These are phyloP conservation scores for Phytophthora idaei DNA, from an alignment of 352 stramenopile species.

Conservation along the genomic window DNA sequence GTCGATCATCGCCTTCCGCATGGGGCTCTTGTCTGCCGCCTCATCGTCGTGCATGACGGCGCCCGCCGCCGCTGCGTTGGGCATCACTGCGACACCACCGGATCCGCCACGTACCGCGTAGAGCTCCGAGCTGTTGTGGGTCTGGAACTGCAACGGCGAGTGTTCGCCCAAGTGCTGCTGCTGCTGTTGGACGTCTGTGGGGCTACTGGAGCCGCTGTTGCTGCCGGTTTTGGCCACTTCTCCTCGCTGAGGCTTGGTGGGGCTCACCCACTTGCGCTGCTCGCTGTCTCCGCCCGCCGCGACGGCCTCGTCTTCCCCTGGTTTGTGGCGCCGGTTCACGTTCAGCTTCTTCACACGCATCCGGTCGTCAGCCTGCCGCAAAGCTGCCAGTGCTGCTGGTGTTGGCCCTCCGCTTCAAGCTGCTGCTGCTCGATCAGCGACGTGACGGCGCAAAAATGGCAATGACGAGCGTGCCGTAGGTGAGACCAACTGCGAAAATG, in stretches of 20 bases:
- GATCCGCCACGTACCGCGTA: constrained; percentile 13
- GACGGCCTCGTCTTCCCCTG: constrained; percentile 61
- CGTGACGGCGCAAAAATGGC: constrained; percentile 25
- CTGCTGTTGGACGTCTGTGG: constrained; percentile 48
- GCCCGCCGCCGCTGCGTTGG: constrained; percentile 12
- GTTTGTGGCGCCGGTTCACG: constrained; percentile 64
- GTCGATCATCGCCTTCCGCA: constrained; percentile 54
- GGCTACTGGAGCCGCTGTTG: constrained; percentile 47
- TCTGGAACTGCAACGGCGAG: constrained; percentile 26
- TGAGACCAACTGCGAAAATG: constrained; percentile 29
- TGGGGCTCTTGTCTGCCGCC: constrained; percentile 19
- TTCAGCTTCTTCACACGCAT: constrained; percentile 86
- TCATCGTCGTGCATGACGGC: constrained; percentile 42
- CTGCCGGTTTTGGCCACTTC: constrained; percentile 22
- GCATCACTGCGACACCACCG: constrained; percentile 14
- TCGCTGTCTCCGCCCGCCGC: constrained; percentile 34
- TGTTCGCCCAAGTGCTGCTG: constrained; percentile 25
- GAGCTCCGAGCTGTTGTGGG: constrained; percentile 18
- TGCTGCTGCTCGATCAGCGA: background rate
- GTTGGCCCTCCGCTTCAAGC: constrained; percentile 6
- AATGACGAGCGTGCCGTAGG: constrained; percentile 34
- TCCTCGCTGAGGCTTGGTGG: constrained; percentile 34
- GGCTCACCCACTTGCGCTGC: constrained; percentile 48
- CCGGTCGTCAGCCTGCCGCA: constrained; percentile 23
- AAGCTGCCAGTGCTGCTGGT: constrained; percentile 13